These are phyloP conservation scores for Hamamelis virginiana DNA, from an alignment of 164 flowering plant genomes.

Conservation along the genomic window DNA sequence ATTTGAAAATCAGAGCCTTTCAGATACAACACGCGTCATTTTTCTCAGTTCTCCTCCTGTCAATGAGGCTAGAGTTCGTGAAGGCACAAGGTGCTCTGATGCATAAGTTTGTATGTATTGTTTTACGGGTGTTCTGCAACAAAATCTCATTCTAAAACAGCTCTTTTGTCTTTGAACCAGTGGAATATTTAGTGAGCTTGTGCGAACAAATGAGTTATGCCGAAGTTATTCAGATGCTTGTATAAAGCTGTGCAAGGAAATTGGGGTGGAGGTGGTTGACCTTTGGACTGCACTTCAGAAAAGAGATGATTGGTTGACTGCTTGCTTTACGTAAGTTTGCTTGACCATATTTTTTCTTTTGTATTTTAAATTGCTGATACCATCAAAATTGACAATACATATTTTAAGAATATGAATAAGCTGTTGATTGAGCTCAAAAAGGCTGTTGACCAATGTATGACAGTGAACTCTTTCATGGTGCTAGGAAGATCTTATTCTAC, in stretches of 20 bases:
- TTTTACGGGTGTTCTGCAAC: neutral
- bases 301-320: slow-evolving; percentile 58
- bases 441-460: too few species aligned
- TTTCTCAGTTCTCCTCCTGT: slow-evolving; percentile 67
- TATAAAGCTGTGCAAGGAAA: slow-evolving; percentile 63
- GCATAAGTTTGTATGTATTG: neutral
- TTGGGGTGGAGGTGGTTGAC: slow-evolving; percentile 71
- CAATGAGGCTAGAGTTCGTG: slow-evolving; percentile 55
- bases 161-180: slow-evolving; percentile 34
- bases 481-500: too few species aligned
- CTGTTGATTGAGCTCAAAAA: too few species aligned
- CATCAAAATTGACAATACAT: too few species aligned
- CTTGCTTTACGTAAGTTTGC: slow-evolving; percentile 78
- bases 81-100: slow-evolving; percentile 46
- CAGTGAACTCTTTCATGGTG: too few species aligned
- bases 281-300: slow-evolving; percentile 75
- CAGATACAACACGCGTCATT: slow-evolving; percentile 54
- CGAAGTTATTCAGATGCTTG: slow-evolving; percentile 80
- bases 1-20: slow-evolving; percentile 63
- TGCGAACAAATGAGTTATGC: slow-evolving; percentile 76
- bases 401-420: too few species aligned
- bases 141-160: slow-evolving; percentile 1
- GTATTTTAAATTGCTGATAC: neutral
- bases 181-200: slow-evolving; percentile 43
- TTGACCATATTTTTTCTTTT: neutral